phyloP scores from a whole-genome alignment of 2,329 filamentous ascomycete genomes.

The Exserohilum turcica region DNA sequence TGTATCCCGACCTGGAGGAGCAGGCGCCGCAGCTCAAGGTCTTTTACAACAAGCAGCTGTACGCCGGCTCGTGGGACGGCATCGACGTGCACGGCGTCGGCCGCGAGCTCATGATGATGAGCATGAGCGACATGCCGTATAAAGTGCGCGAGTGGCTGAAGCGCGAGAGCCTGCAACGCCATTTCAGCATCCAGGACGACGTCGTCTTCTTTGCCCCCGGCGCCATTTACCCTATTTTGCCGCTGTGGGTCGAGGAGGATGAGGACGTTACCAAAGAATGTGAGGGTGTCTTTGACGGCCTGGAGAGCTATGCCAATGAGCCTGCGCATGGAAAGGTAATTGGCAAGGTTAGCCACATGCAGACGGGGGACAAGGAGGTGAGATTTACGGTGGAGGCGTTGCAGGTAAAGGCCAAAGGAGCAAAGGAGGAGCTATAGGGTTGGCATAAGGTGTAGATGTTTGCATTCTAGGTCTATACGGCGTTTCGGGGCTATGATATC shows the following conservation, averaged over 20 bases:
- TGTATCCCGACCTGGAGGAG: conserved; percentile 41
- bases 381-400: conserved; percentile 41
- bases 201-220: conserved; percentile 61
- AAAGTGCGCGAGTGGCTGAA: conserved; percentile 56
- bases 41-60: conserved; percentile 45
- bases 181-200: conserved; percentile 50
- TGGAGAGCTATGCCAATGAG: conserved; percentile 40
- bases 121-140: conserved; percentile 52
- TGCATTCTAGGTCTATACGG: neutral
- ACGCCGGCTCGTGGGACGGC: conserved; percentile 61
- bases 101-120: conserved; percentile 56
- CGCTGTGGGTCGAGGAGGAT: conserved; percentile 55
- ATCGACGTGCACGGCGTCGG: conserved; percentile 59
- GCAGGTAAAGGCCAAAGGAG: conserved; percentile 25
- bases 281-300: conserved; percentile 44
- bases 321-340: conserved; percentile 38
- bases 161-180: conserved; percentile 49
- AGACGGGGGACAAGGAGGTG: conserved; percentile 32
- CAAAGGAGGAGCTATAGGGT: conserved; percentile 34
- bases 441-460: neutral
- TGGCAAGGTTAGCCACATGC: conserved; percentile 34
- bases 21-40: conserved; percentile 44
- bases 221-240: conserved; percentile 57
- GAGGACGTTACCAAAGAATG: conserved; percentile 44
- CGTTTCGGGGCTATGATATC: neutral